phyloP scores from a whole-genome alignment of 352 stramenopile species.

The Lagenidium sp. region DNA sequence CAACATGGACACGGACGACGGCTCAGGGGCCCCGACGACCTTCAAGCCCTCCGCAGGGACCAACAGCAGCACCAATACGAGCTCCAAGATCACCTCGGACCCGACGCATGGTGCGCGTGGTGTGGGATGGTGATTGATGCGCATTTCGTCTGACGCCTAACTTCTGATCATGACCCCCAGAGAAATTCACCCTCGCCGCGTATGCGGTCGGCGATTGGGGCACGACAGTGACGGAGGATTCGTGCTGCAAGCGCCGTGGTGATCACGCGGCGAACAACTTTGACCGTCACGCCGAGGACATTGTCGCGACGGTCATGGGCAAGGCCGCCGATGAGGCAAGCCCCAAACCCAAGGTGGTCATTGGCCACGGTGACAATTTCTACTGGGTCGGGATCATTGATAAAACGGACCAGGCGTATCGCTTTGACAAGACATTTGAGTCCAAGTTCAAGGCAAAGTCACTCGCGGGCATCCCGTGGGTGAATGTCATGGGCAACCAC shows the following conservation, averaged over 20 bases:
- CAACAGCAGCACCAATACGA: too few species aligned
- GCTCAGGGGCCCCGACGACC: too few species aligned
- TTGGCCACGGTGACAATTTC: constrained; percentile 73
- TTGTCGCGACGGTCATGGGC: constrained; percentile 44
- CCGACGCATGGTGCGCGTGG: too few species aligned
- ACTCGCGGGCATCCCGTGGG: constrained; percentile 50
- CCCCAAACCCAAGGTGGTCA: constrained; percentile 40
- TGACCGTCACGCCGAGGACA: constrained; percentile 68
- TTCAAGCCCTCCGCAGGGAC: too few species aligned
- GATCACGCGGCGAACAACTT: constrained; percentile 35
- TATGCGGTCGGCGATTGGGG: constrained; percentile 75
- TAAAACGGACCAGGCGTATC: constrained; percentile 42
- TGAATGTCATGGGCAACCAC: constrained; percentile 79
- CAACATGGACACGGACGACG: too few species aligned
- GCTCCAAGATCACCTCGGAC: too few species aligned
- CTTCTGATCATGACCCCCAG: constrained; percentile 3
- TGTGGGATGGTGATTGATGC: too few species aligned
- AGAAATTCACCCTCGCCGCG: constrained; percentile 35
- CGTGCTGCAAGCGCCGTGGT: constrained; percentile 50
- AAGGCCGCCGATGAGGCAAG: constrained; percentile 21
- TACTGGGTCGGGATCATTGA: constrained; percentile 71
- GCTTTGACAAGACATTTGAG: constrained; percentile 77
- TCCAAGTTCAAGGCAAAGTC: constrained; percentile 43
- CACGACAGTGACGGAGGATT: constrained; percentile 52
- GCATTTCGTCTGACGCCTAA: too few species aligned